Base-by-base conservation (phyloP, 148 eudicot genomes). In the Mesembryanthemum crystallinum region DNA sequence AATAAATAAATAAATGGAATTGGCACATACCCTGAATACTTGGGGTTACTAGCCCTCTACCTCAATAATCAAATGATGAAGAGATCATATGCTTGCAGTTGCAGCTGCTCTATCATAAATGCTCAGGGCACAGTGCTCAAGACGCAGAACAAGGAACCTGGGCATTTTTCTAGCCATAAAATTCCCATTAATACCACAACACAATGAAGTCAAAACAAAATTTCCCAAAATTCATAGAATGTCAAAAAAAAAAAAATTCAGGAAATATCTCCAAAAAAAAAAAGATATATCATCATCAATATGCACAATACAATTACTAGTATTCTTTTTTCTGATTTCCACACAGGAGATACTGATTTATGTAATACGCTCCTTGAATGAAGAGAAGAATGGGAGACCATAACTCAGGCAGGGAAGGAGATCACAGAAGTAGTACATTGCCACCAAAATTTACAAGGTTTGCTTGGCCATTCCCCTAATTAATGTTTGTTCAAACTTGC, bases 391-490 rank as follows among this genome's bases (percentile, higher is more conserved):
- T 76, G 79, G 79, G 73, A 70, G 73, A 39, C 83, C 79, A 80
- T 80, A 65, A 71, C 66, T 62, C 69, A 49, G 10, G 49, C 69
- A 37, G 12, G 69, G 24, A 45, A 71, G 3, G 42, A 59, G 54
- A 80, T 33, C 30, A 71, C 74, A 29, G 61, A 24, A 27, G 54
- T 52, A 75, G 64, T 71, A 64, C 59, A 75, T 52, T 76, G 67
- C 57, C 71, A 71, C 69, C 12, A 14, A 73, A 55, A 30, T 62
- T 66, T 55, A 64, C 47, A 35, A 65, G 32, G 55, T 73, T 77
- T 76, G 68, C 76, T 65, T 80, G 68, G 67, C 79, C 83, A 80
- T 59, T 64, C 76, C 76, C 76, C 76, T 80, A 71, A 58, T 80
- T 71, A 80, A 76, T 76, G 76, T 65, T 80, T 37, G 45, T 55